Evolutionary conservation across 345 rosid species (phyloP), one percentile per base, ranked within the genome.

Genomic region (Pugionium cornutum): DNA sequence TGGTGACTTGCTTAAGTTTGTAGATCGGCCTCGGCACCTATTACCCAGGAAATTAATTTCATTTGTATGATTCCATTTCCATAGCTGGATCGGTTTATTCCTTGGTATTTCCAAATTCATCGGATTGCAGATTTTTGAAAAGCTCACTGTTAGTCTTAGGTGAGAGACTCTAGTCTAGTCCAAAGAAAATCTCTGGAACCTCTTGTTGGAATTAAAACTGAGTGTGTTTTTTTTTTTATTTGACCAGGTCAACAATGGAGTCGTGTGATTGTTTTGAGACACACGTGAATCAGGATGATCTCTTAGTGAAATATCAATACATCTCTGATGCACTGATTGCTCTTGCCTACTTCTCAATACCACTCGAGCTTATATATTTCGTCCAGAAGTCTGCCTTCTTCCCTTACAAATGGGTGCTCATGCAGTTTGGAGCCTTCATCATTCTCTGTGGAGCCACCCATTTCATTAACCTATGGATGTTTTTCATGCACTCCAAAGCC

Each of bases 361-460:
- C 97, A 10, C 50, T 92, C 1, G 97, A 89, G 82, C 88, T 89
- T 58, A 86, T 92, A 5, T 89, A 86, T 55, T 92, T 92, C 59
- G 97, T 92, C 54, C 89, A 92, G 53, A 92, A 80, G 71, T 87
- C 95, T 1, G 88, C 91, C 1, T 84, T 89, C 84, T 89, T 87
- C 79, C 98, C 98, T 0, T 92, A 92, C 71, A 79, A 87, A 83
- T 87, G 97, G 97, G 98, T 92, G 64, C 95, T 92, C 2, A 80
- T 89, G 95, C 98, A 89, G 77, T 92, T 92, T 48, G 96, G 98
- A 36, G 94, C 96, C 46, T 92, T 92, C 45, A 92, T 92, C 71
- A 81, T 92, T 58, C 96, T 89, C 43, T 92, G 98, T 60, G 98
- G 98, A 43, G 94, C 95, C 2, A 92, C 98, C 3, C 98, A 92